Evolutionary conservation across 169 alveolate species (phyloP).

Genomic region (Cryptosporidium canis): DNA sequence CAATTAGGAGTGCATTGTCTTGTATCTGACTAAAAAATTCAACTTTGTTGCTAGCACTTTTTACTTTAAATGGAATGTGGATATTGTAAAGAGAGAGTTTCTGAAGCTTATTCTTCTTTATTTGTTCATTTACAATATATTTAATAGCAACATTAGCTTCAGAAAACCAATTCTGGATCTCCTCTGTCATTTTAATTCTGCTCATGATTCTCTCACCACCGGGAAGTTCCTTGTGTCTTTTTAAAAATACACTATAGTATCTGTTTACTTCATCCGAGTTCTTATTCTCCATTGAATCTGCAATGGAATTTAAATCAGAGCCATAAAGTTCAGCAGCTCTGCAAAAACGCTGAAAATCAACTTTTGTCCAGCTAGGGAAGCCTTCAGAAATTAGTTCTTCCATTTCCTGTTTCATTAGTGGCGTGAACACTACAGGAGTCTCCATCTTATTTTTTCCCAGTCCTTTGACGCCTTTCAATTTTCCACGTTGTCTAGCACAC

Average conservation of each 20-base stretch:
- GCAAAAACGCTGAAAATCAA: conserved; percentile 81
- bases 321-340: conserved; percentile 84
- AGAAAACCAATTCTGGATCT: conserved; percentile 44
- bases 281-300: conserved; percentile 40
- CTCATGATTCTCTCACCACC: conserved; percentile 32
- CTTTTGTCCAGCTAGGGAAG: conserved; percentile 84
- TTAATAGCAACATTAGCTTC: conserved; percentile 54
- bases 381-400: conserved; percentile 81
- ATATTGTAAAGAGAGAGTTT: conserved; percentile 13
- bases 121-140: conserved; percentile 24
- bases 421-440: conserved; percentile 40
- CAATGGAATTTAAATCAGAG: conserved; percentile 66
- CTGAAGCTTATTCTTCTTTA: background rate
- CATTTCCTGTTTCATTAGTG: conserved; percentile 25
- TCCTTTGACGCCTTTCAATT: conserved; percentile 75
- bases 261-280: conserved; percentile 45
- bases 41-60: background rate
- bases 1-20: conserved; percentile 43
- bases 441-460: conserved; percentile 36
- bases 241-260: conserved; percentile 28
- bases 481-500: conserved; percentile 80
- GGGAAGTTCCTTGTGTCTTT: conserved; percentile 48
- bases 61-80: conserved; percentile 31
- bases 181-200: conserved; percentile 44
- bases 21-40: conserved; percentile 34